Percentiles rank a stretch among this genome's conserved stretches.
phyloP scores from a whole-genome alignment of 352 stramenopile genomes.

The Pythium insidiosum region DNA sequence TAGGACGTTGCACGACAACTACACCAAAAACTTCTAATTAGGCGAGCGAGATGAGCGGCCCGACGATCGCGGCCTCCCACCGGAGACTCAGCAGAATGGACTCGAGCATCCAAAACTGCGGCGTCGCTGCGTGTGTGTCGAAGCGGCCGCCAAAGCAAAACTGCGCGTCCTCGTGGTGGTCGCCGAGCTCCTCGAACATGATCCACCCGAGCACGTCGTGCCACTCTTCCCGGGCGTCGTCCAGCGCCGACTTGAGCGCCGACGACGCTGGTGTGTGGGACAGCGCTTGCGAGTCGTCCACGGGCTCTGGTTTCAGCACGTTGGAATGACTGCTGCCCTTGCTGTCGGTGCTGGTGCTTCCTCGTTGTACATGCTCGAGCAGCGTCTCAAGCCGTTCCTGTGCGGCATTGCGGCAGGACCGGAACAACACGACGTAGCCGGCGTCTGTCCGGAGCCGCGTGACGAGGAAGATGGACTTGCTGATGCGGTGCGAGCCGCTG shows the following conservation, averaged over 20 bases:
- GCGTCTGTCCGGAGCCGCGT: slow-evolving; percentile 26
- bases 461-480: slow-evolving; percentile 42
- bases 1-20: slow-evolving; percentile 1
- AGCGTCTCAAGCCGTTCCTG: too few relatives aligned
- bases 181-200: slow-evolving; percentile 27
- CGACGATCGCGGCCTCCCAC: slow-evolving; percentile 45
- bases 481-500: slow-evolving; percentile 13
- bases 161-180: slow-evolving; percentile 18
- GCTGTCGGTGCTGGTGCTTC: too few relatives aligned
- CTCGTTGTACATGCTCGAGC: too few relatives aligned
- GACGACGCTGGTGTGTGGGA: too few relatives aligned
- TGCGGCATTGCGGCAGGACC: slow-evolving; percentile 20
- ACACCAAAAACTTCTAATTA: too few relatives aligned
- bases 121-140: slow-evolving; percentile 25
- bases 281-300: too few relatives aligned
- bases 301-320: slow-evolving; percentile 6
- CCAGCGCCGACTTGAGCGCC: too few relatives aligned
- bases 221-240: slow-evolving; percentile 22
- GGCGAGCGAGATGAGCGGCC: slow-evolving; percentile 23
- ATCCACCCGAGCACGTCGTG: slow-evolving; percentile 59
- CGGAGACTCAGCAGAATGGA: slow-evolving; percentile 49
- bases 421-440: slow-evolving; percentile 38
- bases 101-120: slow-evolving; percentile 57
- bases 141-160: slow-evolving; percentile 49
- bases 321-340: too few relatives aligned